Evolutionary conservation across 495 filamentous ascomycete species (phyloP).

Genomic region (Monascus purpureus): DNA sequence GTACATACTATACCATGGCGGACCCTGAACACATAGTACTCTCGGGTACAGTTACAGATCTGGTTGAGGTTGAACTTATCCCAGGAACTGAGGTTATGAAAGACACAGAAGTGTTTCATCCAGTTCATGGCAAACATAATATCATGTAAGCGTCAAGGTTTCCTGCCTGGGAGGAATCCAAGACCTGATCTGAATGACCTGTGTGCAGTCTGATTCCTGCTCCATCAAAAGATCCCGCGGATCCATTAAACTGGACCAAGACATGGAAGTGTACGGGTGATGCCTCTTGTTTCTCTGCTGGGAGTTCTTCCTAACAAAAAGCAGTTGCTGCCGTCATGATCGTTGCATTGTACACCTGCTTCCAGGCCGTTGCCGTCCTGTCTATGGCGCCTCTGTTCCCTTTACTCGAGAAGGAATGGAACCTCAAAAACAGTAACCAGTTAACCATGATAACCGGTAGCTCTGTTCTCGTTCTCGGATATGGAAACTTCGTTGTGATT

Average conservation of each 20-base stretch:
- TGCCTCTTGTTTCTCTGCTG: background rate
- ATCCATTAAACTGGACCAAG: slow-evolving; percentile 1
- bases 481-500: slow-evolving; percentile 40
- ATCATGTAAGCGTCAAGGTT: no score
- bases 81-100: no score
- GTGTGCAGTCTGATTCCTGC: background rate
- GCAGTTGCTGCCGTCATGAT: slow-evolving; percentile 18
- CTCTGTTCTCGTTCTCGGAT: slow-evolving; percentile 38
- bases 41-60: no score
- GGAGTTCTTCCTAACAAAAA: background rate
- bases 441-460: slow-evolving; percentile 37
- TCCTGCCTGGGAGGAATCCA: no score
- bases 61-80: no score
- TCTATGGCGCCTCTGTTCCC: slow-evolving; percentile 37
- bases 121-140: no score
- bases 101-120: no score
- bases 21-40: no score
- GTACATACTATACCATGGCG: no score
- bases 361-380: slow-evolving; percentile 36
- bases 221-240: background rate
- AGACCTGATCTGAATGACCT: no score
- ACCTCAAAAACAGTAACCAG: slow-evolving; percentile 23
- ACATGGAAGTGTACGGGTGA: background rate
- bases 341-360: slow-evolving; percentile 30
- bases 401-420: slow-evolving; percentile 32